Evolutionary conservation across 2,329 filamentous ascomycete genomes (phyloP).

Genomic region (Nigrospora oryzae): DNA sequence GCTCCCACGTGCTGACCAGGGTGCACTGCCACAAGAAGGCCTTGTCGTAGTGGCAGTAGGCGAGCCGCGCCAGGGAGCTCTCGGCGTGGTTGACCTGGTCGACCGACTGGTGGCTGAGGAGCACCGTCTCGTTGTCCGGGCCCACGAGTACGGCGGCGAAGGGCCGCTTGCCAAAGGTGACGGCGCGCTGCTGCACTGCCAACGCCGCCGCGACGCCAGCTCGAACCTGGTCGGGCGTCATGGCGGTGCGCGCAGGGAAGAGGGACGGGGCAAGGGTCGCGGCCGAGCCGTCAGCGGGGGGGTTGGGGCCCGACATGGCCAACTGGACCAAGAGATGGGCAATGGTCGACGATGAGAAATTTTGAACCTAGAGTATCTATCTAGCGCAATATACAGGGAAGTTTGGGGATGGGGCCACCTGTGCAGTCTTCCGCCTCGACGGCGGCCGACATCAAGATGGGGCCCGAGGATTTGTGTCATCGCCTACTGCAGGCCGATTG

Average conservation of each 20-base stretch:
- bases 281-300: slow-evolving; percentile 5
- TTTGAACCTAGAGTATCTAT: too few relatives aligned
- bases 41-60: slow-evolving; percentile 36
- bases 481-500: too few relatives aligned
- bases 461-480: too few relatives aligned
- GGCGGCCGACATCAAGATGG: too few relatives aligned
- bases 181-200: slow-evolving; percentile 30
- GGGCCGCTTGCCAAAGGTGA: slow-evolving; percentile 36
- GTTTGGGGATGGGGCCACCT: too few relatives aligned
- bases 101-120: slow-evolving; percentile 39
- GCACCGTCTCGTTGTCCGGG: slow-evolving; percentile 38
- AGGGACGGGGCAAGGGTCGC: slow-evolving; percentile 13
- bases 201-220: slow-evolving; percentile 29
- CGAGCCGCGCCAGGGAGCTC: slow-evolving; percentile 37
- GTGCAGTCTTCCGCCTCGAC: too few relatives aligned
- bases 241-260: slow-evolving; percentile 25
- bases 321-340: too few relatives aligned
- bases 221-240: slow-evolving; percentile 28
- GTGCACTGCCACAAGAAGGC: slow-evolving; percentile 40
- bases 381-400: too few relatives aligned
- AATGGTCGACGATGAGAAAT: too few relatives aligned
- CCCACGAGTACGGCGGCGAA: slow-evolving; percentile 39
- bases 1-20: slow-evolving; percentile 44
- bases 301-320: not conserved
- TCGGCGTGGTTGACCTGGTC: slow-evolving; percentile 46